phyloP scores from a whole-genome alignment of 1,139 yeast species.

The Suhomyces bokatorum region DNA sequence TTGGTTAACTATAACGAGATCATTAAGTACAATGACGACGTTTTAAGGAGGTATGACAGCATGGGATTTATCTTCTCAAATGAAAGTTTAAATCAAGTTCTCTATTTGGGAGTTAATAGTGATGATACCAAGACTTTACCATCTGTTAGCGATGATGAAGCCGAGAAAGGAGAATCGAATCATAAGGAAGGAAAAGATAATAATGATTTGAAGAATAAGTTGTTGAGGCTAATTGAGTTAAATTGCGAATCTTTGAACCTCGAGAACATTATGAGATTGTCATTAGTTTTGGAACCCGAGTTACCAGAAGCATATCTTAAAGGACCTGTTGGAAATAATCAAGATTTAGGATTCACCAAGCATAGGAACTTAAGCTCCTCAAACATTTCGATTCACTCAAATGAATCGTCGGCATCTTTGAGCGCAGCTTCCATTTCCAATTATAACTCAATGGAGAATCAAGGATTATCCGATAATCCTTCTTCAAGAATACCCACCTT shows the following conservation, averaged over 20 bases:
- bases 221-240: slow-evolving; percentile 38
- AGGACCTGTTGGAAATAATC: slow-evolving; percentile 11
- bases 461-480: slow-evolving; percentile 16
- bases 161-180: slow-evolving; percentile 3
- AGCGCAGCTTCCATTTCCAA: slow-evolving; percentile 9
- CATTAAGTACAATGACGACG: slow-evolving; percentile 46
- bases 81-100: slow-evolving; percentile 47
- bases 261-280: slow-evolving; percentile 41
- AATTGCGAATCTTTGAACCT: slow-evolving; percentile 43
- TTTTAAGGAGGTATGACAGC: slow-evolving; percentile 42
- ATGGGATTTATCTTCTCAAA: slow-evolving; percentile 51
- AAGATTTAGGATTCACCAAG: slow-evolving; percentile 14
- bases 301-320: slow-evolving; percentile 42
- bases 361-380: slow-evolving; percentile 21
- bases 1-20: slow-evolving; percentile 39
- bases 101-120: slow-evolving; percentile 41
- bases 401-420: slow-evolving; percentile 24
- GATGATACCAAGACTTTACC: slow-evolving; percentile 33
- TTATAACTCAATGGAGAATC: slow-evolving; percentile 7
- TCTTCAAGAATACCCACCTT: slow-evolving; percentile 35
- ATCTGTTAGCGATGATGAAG: slow-evolving; percentile 8
- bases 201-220: slow-evolving; percentile 24
- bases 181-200: slow-evolving; percentile 7
- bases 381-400: slow-evolving; percentile 31
- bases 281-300: slow-evolving; percentile 42